phyloP scores from a whole-genome alignment of 1,284 basidiomycete genomes.

The Irpex sp. region DNA sequence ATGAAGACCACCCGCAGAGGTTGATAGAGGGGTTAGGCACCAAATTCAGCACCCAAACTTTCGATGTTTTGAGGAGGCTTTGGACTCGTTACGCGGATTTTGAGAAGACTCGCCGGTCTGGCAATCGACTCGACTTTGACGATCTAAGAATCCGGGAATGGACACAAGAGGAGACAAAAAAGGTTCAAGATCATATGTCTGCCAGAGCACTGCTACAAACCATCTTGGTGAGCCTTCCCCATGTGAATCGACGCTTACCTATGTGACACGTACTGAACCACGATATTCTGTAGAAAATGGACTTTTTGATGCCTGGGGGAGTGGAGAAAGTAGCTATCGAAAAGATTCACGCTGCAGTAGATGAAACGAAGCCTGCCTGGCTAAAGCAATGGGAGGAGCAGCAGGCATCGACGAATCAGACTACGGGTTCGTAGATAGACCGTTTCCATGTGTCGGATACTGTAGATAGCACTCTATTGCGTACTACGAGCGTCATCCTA shows the following conservation, averaged over 20 bases:
- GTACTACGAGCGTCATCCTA: too few species aligned
- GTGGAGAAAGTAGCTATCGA: not conserved
- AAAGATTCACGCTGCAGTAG: not conserved
- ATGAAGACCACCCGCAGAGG: too few species aligned
- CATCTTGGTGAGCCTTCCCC: not conserved
- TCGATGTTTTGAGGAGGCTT: too few species aligned
- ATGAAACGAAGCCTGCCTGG: constrained; percentile 21
- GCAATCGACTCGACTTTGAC: not conserved
- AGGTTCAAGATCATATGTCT: not conserved
- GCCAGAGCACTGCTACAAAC: not conserved
- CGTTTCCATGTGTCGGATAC: too few species aligned
- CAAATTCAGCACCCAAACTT: too few species aligned
- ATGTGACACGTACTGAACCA: not conserved
- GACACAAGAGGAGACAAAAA: not conserved
- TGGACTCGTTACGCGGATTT: not conserved
- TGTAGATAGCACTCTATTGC: too few species aligned
- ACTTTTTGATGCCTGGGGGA: not conserved
- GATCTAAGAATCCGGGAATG: not conserved
- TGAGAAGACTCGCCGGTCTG: not conserved
- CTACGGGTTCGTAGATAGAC: too few species aligned
- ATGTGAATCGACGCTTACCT: not conserved
- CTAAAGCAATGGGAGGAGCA: constrained; percentile 18
- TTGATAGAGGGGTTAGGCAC: too few species aligned
- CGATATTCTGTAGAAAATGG: not conserved
- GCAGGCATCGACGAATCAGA: constrained; percentile 3